phyloP scores from a whole-genome alignment of 108 stramenopile genomes.

The Nitzschia inconspicua region DNA sequence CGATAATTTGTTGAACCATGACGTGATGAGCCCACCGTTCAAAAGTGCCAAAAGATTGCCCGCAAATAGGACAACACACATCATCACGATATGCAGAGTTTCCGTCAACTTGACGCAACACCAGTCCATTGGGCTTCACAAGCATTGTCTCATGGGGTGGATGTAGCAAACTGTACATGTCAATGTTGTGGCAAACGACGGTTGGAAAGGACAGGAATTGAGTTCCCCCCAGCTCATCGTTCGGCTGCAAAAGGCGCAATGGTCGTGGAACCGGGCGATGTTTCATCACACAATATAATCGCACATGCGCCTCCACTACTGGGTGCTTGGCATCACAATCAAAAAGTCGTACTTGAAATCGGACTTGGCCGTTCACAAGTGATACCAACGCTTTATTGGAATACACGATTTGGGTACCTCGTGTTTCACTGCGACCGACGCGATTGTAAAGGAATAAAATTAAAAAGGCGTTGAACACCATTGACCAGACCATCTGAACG shows the following conservation, averaged over 20 bases:
- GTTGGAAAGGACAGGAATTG: conserved; percentile 53
- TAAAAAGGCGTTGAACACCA: conserved; percentile 83
- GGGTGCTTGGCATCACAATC: conserved; percentile 68
- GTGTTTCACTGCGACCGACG: conserved; percentile 49
- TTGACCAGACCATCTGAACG: conserved; percentile 65
- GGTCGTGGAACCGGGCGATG: conserved; percentile 37
- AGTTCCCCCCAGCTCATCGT: conserved; percentile 63
- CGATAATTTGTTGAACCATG: conserved; percentile 39
- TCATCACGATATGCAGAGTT: conserved; percentile 44
- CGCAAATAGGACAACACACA: conserved; percentile 61
- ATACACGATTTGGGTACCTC: conserved; percentile 72
- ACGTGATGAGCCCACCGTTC: conserved; percentile 50
- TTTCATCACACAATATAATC: conserved; percentile 61
- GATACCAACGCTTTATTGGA: conserved; percentile 35
- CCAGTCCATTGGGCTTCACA: conserved; percentile 31
- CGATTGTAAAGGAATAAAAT: conserved; percentile 68
- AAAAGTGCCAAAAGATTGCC: conserved; percentile 57
- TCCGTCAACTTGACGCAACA: conserved; percentile 46
- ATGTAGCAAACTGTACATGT: conserved; percentile 42
- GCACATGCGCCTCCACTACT: conserved; percentile 86
- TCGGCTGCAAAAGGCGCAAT: conserved; percentile 52
- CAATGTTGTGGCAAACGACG: conserved; percentile 56
- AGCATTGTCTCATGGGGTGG: conserved; percentile 15
- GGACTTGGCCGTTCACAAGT: conserved; percentile 22
- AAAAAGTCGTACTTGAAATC: conserved; percentile 38